Percentiles rank a stretch among this genome's conserved stretches.
phyloP scores from a whole-genome alignment of 345 rosid species.

The Leavenworthia alabamica region DNA sequence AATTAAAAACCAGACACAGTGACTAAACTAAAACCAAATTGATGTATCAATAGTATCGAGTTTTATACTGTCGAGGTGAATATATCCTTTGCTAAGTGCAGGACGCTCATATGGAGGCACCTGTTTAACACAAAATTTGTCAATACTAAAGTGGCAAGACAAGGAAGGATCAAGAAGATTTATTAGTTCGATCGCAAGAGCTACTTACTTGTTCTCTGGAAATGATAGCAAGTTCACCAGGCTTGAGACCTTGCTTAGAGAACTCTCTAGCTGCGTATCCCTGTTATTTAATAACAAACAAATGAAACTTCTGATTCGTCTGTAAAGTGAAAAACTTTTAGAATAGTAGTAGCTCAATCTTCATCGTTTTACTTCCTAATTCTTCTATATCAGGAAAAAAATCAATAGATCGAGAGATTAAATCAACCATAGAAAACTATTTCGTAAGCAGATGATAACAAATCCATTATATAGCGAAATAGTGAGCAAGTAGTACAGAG shows the following conservation, averaged over 20 bases:
- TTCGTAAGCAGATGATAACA: neutral
- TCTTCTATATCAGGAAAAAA: neutral
- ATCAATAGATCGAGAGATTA: constrained; percentile 3
- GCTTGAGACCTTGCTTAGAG: constrained; percentile 58
- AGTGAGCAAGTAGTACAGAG: constrained; percentile 1
- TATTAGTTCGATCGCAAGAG: neutral
- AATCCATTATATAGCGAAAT: neutral
- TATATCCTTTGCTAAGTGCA: constrained; percentile 91
- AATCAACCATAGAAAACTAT: neutral
- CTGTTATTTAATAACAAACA: neutral
- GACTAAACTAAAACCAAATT: neutral
- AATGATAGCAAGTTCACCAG: constrained; percentile 79
- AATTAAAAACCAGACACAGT: neutral
- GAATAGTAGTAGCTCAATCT: neutral
- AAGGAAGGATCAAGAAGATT: neutral
- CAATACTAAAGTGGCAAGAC: neutral
- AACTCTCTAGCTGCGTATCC: constrained; percentile 94
- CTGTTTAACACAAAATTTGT: neutral
- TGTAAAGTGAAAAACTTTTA: neutral
- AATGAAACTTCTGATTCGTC: neutral
- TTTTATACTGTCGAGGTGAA: constrained; percentile 43
- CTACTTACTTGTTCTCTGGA: constrained; percentile 56
- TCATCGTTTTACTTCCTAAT: constrained; percentile 8
- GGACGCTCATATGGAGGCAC: constrained; percentile 94
- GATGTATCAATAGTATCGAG: neutral